phyloP scores from a whole-genome alignment of 1,284 basidiomycete genomes.

The Coniferiporia sulphurascens region DNA sequence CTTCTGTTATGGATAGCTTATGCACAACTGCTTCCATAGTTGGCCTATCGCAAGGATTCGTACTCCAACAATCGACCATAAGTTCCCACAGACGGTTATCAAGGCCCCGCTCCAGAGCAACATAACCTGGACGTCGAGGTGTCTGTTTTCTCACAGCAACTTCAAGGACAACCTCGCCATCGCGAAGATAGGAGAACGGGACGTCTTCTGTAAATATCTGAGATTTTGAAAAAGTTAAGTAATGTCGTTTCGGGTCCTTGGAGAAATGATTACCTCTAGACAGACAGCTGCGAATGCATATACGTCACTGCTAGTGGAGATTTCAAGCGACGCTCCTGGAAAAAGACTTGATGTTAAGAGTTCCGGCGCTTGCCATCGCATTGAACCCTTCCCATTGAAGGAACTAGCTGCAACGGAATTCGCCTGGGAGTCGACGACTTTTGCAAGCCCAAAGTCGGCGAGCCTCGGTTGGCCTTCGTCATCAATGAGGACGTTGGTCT shows the following conservation, averaged over 20 bases:
- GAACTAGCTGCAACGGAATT: not conserved
- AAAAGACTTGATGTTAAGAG: slow-evolving; percentile 2
- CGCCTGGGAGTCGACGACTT: slow-evolving; percentile 8
- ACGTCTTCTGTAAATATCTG: slow-evolving; percentile 7
- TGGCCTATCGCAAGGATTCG: not conserved
- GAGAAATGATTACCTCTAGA: slow-evolving; percentile 2
- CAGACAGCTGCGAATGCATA: slow-evolving; percentile 12
- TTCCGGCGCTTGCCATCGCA: slow-evolving; percentile 12
- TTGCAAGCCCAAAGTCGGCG: slow-evolving; percentile 11
- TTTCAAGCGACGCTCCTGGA: not conserved
- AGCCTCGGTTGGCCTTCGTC: not conserved
- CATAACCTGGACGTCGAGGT: not conserved
- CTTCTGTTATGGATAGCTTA: too few species aligned
- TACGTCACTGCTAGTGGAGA: slow-evolving; percentile 8
- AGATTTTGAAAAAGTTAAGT: too few species aligned
- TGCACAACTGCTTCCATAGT: too few species aligned
- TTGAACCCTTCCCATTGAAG: slow-evolving; percentile 3
- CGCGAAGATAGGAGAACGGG: slow-evolving; percentile 3
- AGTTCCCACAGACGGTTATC: not conserved
- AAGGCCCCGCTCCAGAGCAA: not conserved
- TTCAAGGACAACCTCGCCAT: slow-evolving; percentile 9
- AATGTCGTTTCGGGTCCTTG: not conserved
- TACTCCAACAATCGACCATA: slow-evolving; percentile 9
- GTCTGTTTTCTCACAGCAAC: not conserved
- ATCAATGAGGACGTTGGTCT: slow-evolving; percentile 11